phyloP scores from a whole-genome alignment of 768 basidiomycete species.

The Polyporus arcularius region DNA sequence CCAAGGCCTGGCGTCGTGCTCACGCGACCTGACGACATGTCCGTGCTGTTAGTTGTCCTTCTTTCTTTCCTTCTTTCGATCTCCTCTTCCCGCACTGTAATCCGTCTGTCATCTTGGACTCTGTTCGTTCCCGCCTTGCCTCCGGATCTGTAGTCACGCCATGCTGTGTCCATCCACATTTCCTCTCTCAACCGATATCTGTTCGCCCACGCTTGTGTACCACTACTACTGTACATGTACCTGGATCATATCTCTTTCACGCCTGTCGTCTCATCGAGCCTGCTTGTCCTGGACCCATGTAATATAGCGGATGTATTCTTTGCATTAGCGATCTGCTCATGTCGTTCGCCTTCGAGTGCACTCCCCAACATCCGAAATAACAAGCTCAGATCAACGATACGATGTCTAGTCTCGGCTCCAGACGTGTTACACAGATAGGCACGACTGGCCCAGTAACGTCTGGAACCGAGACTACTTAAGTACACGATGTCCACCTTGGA shows the following conservation, averaged over 20 bases:
- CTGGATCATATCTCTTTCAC: neutral
- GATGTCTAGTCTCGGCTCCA: neutral
- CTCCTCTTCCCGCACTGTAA: neutral
- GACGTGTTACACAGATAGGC: too few relatives aligned
- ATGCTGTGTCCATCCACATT: neutral
- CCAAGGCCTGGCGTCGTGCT: neutral
- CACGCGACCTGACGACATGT: neutral
- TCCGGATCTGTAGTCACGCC: neutral
- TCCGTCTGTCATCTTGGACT: neutral
- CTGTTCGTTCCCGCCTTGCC: neutral
- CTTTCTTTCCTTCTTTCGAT: neutral
- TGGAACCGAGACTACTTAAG: neutral
- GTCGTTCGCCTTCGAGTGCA: neutral
- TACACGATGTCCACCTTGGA: neutral
- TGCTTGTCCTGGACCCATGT: neutral
- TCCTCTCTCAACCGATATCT: neutral
- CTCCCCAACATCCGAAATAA: neutral
- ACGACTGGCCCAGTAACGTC: neutral
- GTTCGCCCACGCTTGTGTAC: conserved; percentile 1
- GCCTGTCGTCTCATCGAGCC: too few relatives aligned
- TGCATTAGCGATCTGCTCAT: neutral
- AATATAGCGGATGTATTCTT: conserved; percentile 1
- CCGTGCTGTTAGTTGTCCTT: neutral
- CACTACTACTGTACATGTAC: conserved; percentile 11
- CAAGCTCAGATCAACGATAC: too few relatives aligned